These are phyloP conservation scores for Tremella mesenterica DNA, from an alignment of 768 basidiomycete genomes.

Conservation along the genomic window DNA sequence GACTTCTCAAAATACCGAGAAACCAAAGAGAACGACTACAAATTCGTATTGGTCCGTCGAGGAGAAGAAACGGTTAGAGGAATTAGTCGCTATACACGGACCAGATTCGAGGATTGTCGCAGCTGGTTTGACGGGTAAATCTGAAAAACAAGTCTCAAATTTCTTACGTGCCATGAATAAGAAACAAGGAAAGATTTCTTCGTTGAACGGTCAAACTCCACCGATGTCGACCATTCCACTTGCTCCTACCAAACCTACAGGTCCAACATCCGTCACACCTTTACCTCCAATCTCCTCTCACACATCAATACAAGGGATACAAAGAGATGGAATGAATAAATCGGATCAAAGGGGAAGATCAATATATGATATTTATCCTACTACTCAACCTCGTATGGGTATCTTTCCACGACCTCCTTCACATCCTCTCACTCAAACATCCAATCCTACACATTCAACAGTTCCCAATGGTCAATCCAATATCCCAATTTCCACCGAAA, in stretches of 20 bases:
- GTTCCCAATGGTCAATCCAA: too few species aligned
- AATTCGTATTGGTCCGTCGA: constrained; percentile 57
- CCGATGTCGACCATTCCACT: not conserved
- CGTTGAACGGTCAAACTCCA: not conserved
- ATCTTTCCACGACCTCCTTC: constrained; percentile 22
- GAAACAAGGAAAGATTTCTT: constrained; percentile 29
- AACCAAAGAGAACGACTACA: constrained; percentile 21
- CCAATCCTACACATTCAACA: too few species aligned
- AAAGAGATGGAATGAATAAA: too few species aligned
- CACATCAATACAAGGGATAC: too few species aligned
- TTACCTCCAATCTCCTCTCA: not conserved
- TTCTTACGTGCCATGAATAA: constrained; percentile 30
- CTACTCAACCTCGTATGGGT: constrained; percentile 20
- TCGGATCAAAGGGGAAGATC: too few species aligned
- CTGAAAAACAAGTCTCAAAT: constrained; percentile 44
- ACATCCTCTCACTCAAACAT: too few species aligned
- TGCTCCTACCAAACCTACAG: not conserved
- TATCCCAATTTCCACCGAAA: too few species aligned
- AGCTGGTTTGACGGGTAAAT: constrained; percentile 53
- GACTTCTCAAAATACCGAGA: not conserved
- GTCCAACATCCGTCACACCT: not conserved
- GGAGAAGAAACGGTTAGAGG: constrained; percentile 55
- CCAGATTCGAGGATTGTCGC: constrained; percentile 64
- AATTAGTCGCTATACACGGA: constrained; percentile 57
- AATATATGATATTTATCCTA: constrained; percentile 11